Evolutionary conservation across 164 flowering plant species (phyloP).

Genomic region (Echeveria elegans): DNA sequence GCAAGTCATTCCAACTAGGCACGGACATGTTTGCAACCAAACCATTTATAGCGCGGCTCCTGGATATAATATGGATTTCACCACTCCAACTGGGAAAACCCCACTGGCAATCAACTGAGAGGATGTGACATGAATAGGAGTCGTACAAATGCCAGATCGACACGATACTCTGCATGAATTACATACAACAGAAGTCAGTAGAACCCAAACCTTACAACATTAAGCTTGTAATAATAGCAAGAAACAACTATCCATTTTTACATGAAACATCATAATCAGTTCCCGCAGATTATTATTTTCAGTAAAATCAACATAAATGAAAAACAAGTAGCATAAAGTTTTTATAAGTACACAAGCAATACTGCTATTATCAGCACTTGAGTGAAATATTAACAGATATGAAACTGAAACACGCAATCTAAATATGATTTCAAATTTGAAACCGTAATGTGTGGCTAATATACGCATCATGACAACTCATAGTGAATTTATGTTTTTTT

Average conservation of each 20-base stretch:
- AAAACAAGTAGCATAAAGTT: too few species aligned
- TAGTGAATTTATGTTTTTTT: too few species aligned
- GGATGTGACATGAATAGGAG: slow-evolving; percentile 72
- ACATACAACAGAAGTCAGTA: not conserved
- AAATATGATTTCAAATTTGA: too few species aligned
- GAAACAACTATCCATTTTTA: not conserved
- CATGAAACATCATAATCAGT: not conserved
- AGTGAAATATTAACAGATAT: too few species aligned
- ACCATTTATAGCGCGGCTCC: slow-evolving; percentile 52
- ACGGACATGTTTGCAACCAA: slow-evolving; percentile 46
- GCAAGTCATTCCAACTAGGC: slow-evolving; percentile 61
- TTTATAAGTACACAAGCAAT: too few species aligned
- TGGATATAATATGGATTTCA: slow-evolving; percentile 73
- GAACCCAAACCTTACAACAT: not conserved
- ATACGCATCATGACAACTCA: too few species aligned
- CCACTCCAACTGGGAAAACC: slow-evolving; percentile 52
- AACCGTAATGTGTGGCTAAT: too few species aligned
- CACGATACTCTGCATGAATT: slow-evolving; percentile 55
- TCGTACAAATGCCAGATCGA: slow-evolving; percentile 63
- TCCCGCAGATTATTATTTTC: not conserved
- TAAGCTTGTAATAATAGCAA: not conserved
- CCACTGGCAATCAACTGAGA: slow-evolving; percentile 81
- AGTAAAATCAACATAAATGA: too few species aligned
- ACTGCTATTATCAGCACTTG: too few species aligned
- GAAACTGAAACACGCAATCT: too few species aligned